These are phyloP conservation scores for Alternaria alternata DNA, from an alignment of 2,329 filamentous ascomycete species.

Conservation along the genomic window DNA sequence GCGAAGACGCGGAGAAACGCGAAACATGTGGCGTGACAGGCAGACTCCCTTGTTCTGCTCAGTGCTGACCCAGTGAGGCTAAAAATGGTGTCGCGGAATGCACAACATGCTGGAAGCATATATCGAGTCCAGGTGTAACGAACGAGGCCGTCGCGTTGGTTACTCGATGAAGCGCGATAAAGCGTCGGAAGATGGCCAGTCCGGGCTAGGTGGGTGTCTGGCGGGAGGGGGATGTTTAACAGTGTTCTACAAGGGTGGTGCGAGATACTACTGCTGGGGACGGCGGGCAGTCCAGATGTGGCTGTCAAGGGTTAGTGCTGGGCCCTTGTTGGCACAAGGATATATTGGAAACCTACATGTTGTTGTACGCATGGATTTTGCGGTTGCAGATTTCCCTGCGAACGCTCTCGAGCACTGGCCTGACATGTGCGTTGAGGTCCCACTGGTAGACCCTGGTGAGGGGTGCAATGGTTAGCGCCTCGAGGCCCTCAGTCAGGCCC, in stretches of 20 bases:
- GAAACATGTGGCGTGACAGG: not conserved
- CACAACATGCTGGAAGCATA: slow-evolving; percentile 7
- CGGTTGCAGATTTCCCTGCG: slow-evolving; percentile 74
- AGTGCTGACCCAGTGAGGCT: not conserved
- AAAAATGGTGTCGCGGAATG: slow-evolving; percentile 12
- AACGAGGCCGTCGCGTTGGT: slow-evolving; percentile 11
- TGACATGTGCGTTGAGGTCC: slow-evolving; percentile 67
- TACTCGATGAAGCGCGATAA: slow-evolving; percentile 2
- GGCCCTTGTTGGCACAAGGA: not conserved
- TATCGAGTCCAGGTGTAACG: slow-evolving; percentile 12
- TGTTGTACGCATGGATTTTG: slow-evolving; percentile 75
- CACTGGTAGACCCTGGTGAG: slow-evolving; percentile 72
- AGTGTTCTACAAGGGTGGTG: slow-evolving; percentile 24
- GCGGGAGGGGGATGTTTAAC: not conserved
- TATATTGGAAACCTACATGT: slow-evolving; percentile 67
- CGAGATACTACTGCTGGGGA: slow-evolving; percentile 49
- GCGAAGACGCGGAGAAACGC: not conserved
- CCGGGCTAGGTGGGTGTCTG: slow-evolving; percentile 12
- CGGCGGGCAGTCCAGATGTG: slow-evolving; percentile 59
- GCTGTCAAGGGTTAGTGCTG: slow-evolving; percentile 43
- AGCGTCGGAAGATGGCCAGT: not conserved
- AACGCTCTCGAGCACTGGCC: slow-evolving; percentile 68
- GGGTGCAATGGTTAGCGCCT: slow-evolving; percentile 76
- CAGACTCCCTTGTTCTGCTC: not conserved
- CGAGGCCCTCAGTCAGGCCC: slow-evolving; percentile 74